phyloP scores from a whole-genome alignment of 1,284 basidiomycete species.

The Inonotus obliquus region DNA sequence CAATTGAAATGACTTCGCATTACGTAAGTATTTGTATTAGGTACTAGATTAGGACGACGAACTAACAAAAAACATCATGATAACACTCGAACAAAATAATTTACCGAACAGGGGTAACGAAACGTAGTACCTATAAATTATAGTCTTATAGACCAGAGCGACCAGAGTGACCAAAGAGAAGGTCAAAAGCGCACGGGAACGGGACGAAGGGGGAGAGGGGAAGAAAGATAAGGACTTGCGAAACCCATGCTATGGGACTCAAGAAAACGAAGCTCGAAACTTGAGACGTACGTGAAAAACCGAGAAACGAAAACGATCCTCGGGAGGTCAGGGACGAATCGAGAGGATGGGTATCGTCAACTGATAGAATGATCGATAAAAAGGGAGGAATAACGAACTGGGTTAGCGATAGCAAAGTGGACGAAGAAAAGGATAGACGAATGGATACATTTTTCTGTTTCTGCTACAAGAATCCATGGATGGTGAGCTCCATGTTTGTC shows the following conservation, averaged over 20 bases:
- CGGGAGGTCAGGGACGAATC: background rate
- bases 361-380: no score
- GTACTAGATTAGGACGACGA: background rate
- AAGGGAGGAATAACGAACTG: background rate
- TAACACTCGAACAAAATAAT: background rate
- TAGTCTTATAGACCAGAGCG: no score
- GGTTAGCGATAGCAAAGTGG: background rate
- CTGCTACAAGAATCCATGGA: no score
- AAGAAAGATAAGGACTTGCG: background rate
- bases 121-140: no score
- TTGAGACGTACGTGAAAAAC: no score
- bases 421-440: background rate
- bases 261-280: background rate
- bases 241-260: background rate
- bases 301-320: no score
- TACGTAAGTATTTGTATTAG: no score
- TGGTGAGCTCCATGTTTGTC: no score
- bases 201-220: no score
- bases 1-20: no score
- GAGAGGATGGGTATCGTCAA: background rate
- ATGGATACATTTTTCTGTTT: background rate
- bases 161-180: background rate
- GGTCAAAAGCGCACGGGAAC: no score
- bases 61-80: background rate
- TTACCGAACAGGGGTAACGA: background rate